Evolutionary conservation across 345 rosid genomes (phyloP), one percentile per base, ranked within the genome.

Genomic region (Camelina sativa): DNA sequence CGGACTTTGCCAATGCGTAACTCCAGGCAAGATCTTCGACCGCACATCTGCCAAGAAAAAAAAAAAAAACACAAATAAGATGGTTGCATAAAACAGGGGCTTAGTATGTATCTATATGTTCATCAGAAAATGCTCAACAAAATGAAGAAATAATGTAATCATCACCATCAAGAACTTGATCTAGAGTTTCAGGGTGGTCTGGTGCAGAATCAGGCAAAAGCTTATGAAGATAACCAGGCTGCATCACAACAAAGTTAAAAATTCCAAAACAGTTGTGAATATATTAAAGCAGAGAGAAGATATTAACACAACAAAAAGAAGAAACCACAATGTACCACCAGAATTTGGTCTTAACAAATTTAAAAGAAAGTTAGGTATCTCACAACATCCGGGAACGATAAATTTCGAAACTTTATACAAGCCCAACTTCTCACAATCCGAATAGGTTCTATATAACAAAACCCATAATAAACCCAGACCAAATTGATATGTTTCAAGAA

Each of bases 1-100:
- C 0, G 97, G 97, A 64, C 95, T 93, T 73, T 91, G 96, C 98
- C 98, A 93, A 64, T 93, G 97, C 4, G 97, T 91, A 55, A 86
- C 81, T 46, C 97, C 97, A 1, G 96, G 97, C 32, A 93, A 66
- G 69, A 93, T 93, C 84, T 93, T 89, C 37, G 65, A 60, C 69
- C 80, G 82, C 55, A 91, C 82, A 76, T 93, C 98, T 89, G 80
- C 71, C 30, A 28, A n/a, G n/a, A n/a, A 17, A 17, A 28, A 28
- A 20, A 2, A 20, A 3, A 28, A 78, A 62, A 62, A 68, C 11
- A 52, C 57, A 51, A 22, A 51, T 23, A 40, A 48, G 11, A 20
- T 11, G 11, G 9, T 22, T 62, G 12, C 34, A 8, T 2, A 15
- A 43, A 43, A 59, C 64, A 17, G 22, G 30, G 22, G 30, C 4